Base-by-base conservation (phyloP, 768 basidiomycete species). In the Amanita thiersii region DNA sequence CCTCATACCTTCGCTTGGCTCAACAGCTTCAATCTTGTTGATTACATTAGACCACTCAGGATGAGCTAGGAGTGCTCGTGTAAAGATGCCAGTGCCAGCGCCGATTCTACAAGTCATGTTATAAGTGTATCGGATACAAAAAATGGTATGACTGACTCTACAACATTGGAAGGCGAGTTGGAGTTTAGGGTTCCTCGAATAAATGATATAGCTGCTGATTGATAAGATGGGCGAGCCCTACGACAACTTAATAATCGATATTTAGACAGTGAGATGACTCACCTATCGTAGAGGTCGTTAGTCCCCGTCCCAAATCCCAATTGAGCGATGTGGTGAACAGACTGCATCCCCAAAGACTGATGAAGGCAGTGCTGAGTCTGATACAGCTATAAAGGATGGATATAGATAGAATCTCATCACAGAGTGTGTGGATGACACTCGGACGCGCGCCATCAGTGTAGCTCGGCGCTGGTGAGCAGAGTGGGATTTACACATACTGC, bases 1-100 rank as follows among this genome's bases (percentile, higher is more conserved):
- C 39, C 92, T 71, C 93, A 96, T 96, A 20, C 92, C 93, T 33
- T 69, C 66, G 49, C 84, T 86, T 11, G 93, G 93, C 57, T 97
- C 93, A 23, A 92, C 54, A 3, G 86, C 87, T 38, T 68, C 68
- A 12, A 93, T 57, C 34, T 69, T 58, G 20, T 63, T 64, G 36
- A 91, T 65, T 43, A 54, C 56, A 31, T 58, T 54, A 12, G 71
- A 51, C 73, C 73, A 80, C 28, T 67, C 70, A 12, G 69, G 65
- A 56, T 86, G 73, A 4, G 75, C 72, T 29, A 93, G 65, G 17
- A 94, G 59, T 2, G 88, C 81, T 7, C 88, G 77, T 8, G 90
- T 88, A 59, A 92, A 94, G 41, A 96, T 79, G 10, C 91, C 91
- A 1, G 89, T 92, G 18, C 91, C 91, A 4, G 83, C 65, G 8